Evolutionary conservation across 148 eudicot genomes (phyloP).

Genomic region (Rhododendron molle): DNA sequence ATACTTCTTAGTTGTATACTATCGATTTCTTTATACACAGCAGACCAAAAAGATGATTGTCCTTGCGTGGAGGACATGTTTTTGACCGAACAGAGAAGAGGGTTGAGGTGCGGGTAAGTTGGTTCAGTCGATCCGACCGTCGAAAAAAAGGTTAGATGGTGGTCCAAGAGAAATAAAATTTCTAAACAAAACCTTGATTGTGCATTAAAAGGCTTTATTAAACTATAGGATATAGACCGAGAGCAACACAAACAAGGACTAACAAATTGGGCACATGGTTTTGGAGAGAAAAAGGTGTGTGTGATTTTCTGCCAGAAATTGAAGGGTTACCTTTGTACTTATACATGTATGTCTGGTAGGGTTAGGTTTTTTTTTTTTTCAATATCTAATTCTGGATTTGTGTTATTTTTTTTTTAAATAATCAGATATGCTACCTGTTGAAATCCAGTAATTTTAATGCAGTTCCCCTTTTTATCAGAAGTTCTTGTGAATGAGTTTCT

Average conservation of each 20-base stretch:
- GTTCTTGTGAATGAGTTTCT: not conserved
- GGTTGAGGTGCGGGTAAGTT: too few relatives aligned
- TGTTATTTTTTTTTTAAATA: not conserved
- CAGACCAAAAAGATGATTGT: not conserved
- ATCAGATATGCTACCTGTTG: not conserved
- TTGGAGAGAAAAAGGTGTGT: not conserved
- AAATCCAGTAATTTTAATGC: not conserved
- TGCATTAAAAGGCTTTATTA: not conserved
- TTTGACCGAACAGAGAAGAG: too few relatives aligned
- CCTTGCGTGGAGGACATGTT: not conserved
- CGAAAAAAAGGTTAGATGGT: not conserved
- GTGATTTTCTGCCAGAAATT: not conserved
- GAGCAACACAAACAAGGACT: not conserved
- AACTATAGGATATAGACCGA: not conserved
- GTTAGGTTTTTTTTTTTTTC: not conserved
- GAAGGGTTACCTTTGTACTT: not conserved
- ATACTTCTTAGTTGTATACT: not conserved
- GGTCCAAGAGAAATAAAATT: not conserved
- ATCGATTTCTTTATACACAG: not conserved
- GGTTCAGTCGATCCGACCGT: not conserved
- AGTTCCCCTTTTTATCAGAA: not conserved
- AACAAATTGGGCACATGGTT: slow-evolving; percentile 7
- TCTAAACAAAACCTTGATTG: not conserved
- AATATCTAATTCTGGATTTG: not conserved
- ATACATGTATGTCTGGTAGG: not conserved